These are phyloP conservation scores for Ustilago sp. DNA, from an alignment of 1,284 basidiomycete species.

Conservation along the genomic window DNA sequence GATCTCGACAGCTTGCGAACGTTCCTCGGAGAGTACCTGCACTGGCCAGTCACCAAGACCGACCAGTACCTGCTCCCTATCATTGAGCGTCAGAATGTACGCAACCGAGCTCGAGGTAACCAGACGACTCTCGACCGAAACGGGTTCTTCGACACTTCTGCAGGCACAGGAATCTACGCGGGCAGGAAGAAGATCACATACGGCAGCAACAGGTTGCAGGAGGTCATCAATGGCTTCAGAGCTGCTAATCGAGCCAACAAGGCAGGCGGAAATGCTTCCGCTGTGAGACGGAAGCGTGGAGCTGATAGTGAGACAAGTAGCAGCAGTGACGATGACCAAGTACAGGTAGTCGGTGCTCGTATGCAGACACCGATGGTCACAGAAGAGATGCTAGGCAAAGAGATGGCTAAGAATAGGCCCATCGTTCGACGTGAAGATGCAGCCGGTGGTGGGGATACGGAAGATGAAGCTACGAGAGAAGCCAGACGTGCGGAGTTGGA, in stretches of 20 bases:
- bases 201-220: slow-evolving; percentile 85
- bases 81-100: slow-evolving; percentile 75
- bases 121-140: slow-evolving; percentile 74
- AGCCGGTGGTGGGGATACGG: background rate
- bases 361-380: slow-evolving; percentile 38
- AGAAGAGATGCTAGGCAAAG: slow-evolving; percentile 59
- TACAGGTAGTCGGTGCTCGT: slow-evolving; percentile 39
- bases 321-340: slow-evolving; percentile 30
- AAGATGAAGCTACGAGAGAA: slow-evolving; percentile 13
- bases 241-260: slow-evolving; percentile 32
- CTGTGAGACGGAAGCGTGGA: background rate
- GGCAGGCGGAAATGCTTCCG: background rate
- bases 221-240: slow-evolving; percentile 83
- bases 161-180: slow-evolving; percentile 75
- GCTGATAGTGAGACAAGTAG: slow-evolving; percentile 8
- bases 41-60: slow-evolving; percentile 87
- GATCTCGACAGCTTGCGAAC: slow-evolving; percentile 81
- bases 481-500: slow-evolving; percentile 39
- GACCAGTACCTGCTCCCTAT: slow-evolving; percentile 93
- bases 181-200: slow-evolving; percentile 84
- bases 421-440: slow-evolving; percentile 44
- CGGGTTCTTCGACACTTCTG: slow-evolving; percentile 73
- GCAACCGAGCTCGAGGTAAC: slow-evolving; percentile 65
- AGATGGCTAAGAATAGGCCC: slow-evolving; percentile 53
- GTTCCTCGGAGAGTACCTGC: slow-evolving; percentile 84